A percentile compares a stretch with the other conserved stretches of the same genome.
Evolutionary conservation across 345 rosid species (phyloP).

Genomic region (Hevea brasiliensis): DNA sequence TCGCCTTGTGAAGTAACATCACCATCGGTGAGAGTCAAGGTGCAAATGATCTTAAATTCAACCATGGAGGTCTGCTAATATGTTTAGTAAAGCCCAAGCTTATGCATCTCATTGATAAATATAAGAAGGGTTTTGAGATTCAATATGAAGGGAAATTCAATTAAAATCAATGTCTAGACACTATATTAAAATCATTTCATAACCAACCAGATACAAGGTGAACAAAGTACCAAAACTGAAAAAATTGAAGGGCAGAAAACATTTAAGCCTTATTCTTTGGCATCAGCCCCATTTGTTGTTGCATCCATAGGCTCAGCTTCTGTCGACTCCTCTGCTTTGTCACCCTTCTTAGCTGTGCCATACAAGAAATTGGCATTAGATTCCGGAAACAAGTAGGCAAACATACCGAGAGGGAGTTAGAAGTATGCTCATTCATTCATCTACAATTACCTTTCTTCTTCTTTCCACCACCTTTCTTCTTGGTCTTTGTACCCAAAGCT

Average conservation of each 20-base stretch:
- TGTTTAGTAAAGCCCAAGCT: not conserved
- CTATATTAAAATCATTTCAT: slow-evolving; percentile 29
- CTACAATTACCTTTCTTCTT: slow-evolving; percentile 83
- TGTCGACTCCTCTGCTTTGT: slow-evolving; percentile 52
- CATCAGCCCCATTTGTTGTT: slow-evolving; percentile 43
- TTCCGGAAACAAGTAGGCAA: too few species aligned
- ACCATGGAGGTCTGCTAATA: too few species aligned
- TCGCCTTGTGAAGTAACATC: too few species aligned
- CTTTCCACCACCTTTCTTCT: slow-evolving; percentile 97
- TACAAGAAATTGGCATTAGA: not conserved
- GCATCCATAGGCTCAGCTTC: slow-evolving; percentile 62
- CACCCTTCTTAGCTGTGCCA: slow-evolving; percentile 75
- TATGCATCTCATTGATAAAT: not conserved
- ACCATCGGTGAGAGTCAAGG: too few species aligned
- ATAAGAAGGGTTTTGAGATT: not conserved
- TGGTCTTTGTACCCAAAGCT: slow-evolving; percentile 83
- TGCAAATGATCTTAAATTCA: too few species aligned
- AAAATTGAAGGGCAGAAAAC: not conserved
- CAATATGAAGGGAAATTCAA: not conserved
- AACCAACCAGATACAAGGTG: slow-evolving; percentile 36
- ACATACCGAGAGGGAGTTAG: too few species aligned
- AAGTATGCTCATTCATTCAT: not conserved
- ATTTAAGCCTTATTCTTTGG: slow-evolving; percentile 30
- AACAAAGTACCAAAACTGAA: slow-evolving; percentile 54
- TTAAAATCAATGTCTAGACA: slow-evolving; percentile 29